These are phyloP conservation scores for Agarophyton chilense DNA, from an alignment of 23 red algal genomes.

Conservation along the genomic window DNA sequence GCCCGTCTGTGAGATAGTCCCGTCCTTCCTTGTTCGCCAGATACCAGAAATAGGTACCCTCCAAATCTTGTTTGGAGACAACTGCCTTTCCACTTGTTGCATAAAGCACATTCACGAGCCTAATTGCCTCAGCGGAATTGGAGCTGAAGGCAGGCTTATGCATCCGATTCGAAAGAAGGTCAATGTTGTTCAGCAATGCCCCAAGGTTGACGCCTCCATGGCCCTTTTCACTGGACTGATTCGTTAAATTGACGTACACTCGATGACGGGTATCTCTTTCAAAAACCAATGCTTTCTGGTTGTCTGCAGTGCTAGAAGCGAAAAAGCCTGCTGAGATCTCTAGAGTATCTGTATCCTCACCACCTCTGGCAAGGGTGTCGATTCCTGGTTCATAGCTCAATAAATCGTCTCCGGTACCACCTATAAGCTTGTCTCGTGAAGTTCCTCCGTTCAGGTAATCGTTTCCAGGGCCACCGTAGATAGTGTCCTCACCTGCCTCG, in stretches of 20 bases:
- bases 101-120: not conserved
- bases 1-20: conserved; percentile 13
- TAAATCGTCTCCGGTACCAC: not conserved
- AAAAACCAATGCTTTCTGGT: not conserved
- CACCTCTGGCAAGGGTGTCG: not conserved
- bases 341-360: not conserved
- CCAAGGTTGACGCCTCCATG: not conserved
- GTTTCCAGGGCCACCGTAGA: conserved; percentile 6
- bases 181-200: not conserved
- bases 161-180: not conserved
- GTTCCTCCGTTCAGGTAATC: not conserved
- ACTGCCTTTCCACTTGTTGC: not conserved
- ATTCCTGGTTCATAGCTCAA: conserved; percentile 1
- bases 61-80: not conserved
- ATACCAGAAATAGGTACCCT: conserved; percentile 1
- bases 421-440: not conserved
- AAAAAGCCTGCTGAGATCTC: conserved; percentile 5
- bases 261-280: not conserved
- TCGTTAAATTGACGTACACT: not conserved
- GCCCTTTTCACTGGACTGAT: not conserved
- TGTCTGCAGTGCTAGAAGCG: not conserved
- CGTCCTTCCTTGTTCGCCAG: not conserved
- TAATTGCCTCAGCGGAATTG: not conserved
- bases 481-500: not conserved
- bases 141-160: not conserved